Evolutionary conservation across 176 grass and related monocot genomes (phyloP).

Genomic region (Rhipidocladum racemiflorum): DNA sequence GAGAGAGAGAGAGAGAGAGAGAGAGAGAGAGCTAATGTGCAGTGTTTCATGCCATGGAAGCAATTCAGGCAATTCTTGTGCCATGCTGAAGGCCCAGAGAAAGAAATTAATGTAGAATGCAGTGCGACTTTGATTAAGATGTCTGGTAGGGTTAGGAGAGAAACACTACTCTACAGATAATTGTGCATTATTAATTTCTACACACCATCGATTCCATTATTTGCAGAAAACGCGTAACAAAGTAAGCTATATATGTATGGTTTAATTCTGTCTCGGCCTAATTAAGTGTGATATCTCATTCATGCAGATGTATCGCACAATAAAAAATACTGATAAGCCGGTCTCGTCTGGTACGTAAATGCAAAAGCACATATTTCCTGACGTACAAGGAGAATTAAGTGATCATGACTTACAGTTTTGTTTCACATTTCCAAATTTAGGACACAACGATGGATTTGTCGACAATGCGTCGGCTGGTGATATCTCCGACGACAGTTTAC

Average conservation of each 20-base stretch:
- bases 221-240: background rate
- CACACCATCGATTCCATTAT: background rate
- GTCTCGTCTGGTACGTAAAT: conserved; percentile 45
- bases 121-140: background rate
- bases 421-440: background rate
- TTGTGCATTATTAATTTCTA: background rate
- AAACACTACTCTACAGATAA: background rate
- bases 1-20: too few species aligned
- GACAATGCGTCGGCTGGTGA: conserved; percentile 45
- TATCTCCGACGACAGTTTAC: conserved; percentile 48
- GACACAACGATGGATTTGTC: conserved; percentile 46
- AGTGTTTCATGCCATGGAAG: background rate
- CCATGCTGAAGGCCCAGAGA: background rate
- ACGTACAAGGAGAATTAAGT: background rate
- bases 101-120: background rate
- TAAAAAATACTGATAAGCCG: conserved; percentile 60
- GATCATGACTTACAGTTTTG: background rate
- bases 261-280: background rate
- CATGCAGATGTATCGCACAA: conserved; percentile 62
- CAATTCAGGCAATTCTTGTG: background rate
- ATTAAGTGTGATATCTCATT: conserved; percentile 2
- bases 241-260: background rate
- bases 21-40: background rate
- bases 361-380: background rate
- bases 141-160: background rate